phyloP scores from a whole-genome alignment of 2,329 filamentous ascomycete species.

The Stachybotrys chartarum region DNA sequence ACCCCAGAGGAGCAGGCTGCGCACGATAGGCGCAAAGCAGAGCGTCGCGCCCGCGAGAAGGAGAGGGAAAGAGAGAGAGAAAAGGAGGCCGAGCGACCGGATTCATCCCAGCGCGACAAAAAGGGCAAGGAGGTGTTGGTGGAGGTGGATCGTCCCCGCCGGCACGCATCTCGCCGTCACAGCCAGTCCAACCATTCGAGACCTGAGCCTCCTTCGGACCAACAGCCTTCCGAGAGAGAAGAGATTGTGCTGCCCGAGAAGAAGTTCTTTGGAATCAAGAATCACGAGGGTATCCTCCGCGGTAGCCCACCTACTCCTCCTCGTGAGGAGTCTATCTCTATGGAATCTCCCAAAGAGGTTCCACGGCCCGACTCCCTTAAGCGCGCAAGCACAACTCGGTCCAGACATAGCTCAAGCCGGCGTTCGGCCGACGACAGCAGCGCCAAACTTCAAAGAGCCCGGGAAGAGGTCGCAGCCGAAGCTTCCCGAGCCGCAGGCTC shows the following conservation, averaged over 20 bases:
- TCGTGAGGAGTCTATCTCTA: slow-evolving; percentile 11
- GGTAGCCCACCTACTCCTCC: slow-evolving; percentile 13
- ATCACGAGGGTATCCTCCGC: slow-evolving; percentile 25
- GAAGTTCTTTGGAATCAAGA: slow-evolving; percentile 35
- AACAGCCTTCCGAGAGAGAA: slow-evolving; percentile 15
- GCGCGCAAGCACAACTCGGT: slow-evolving; percentile 11
- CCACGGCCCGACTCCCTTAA: slow-evolving; percentile 1
- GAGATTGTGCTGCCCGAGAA: slow-evolving; percentile 20
- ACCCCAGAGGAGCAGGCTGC: slow-evolving; percentile 42
- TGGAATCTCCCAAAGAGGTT: slow-evolving; percentile 12
- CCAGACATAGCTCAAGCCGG: slow-evolving; percentile 15
- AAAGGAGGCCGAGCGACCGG: slow-evolving; percentile 6
- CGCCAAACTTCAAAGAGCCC: slow-evolving; percentile 14
- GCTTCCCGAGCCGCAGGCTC: slow-evolving; percentile 16
- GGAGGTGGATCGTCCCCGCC: slow-evolving; percentile 18
- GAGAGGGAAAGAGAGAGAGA: slow-evolving; percentile 14
- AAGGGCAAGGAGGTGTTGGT: slow-evolving; percentile 27
- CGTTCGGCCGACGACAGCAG: slow-evolving; percentile 19
- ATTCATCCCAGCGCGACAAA: slow-evolving; percentile 10
- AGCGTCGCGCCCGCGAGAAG: slow-evolving; percentile 28
- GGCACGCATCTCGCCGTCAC: slow-evolving; percentile 33
- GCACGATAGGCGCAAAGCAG: slow-evolving; percentile 42
- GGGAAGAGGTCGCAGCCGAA: slow-evolving; percentile 14
- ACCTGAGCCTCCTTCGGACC: slow-evolving; percentile 21
- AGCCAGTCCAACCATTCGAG: slow-evolving; percentile 29